Conservation (phyloP, 768 basidiomycete genomes). For the Lactarius sp. region DNA sequence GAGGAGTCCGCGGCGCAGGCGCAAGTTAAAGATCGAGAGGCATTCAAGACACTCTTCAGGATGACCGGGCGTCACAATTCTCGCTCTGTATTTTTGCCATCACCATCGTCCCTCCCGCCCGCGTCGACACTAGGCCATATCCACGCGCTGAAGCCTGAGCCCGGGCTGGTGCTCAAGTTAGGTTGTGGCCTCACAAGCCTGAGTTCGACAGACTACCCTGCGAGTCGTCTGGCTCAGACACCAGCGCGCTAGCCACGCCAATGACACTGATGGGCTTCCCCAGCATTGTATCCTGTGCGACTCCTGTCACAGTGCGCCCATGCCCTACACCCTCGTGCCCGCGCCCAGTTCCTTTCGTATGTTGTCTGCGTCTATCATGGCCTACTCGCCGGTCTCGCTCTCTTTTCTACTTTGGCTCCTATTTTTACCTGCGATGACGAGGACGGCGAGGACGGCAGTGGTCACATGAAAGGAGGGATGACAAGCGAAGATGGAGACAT, state of each 20-base stretch:
- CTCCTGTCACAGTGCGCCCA: neutral
- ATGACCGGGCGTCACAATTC: neutral
- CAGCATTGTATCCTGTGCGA: too few relatives aligned
- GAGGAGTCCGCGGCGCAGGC: neutral
- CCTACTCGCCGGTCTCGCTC: slow-evolving; percentile 15
- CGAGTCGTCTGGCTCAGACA: neutral
- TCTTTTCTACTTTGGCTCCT: slow-evolving; percentile 10
- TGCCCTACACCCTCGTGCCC: neutral
- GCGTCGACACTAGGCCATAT: neutral
- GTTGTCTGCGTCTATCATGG: slow-evolving; percentile 10
- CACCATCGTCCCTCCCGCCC: neutral
- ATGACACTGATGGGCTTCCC: neutral
- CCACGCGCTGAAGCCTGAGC: neutral
- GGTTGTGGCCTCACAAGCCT: neutral
- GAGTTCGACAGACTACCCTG: slow-evolving; percentile 8
- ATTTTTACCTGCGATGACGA: neutral
- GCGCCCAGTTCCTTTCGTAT: slow-evolving; percentile 4
- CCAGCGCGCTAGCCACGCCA: slow-evolving; percentile 2
- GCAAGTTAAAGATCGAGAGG: neutral
- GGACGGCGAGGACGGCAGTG: neutral
- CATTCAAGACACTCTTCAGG: neutral
- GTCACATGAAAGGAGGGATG: too few relatives aligned
- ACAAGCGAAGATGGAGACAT: too few relatives aligned
- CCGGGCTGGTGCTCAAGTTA: neutral
- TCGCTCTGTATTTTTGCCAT: neutral